Percentiles rank a stretch among this genome's conserved stretches.
Conservation (phyloP, 768 basidiomycete species). For the Kwoniella dejecticola region DNA sequence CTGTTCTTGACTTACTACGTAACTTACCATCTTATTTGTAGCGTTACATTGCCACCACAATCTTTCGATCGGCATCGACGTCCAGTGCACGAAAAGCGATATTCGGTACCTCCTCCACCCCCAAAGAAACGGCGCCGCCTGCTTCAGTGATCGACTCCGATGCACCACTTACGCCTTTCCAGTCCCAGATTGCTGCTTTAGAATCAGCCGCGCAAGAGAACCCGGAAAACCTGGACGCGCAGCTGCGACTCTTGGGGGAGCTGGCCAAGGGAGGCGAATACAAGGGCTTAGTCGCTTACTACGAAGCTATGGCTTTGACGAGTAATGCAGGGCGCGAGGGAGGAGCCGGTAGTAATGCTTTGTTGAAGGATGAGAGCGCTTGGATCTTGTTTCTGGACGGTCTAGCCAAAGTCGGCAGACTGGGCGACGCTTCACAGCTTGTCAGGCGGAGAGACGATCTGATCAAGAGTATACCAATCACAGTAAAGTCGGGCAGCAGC, state of each 20-base stretch:
- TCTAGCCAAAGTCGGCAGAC: conserved; percentile 30
- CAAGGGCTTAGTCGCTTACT: conserved; percentile 33
- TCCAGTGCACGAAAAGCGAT: too few relatives aligned
- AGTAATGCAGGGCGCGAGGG: neutral
- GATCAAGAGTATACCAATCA: too few relatives aligned
- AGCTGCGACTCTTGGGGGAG: conserved; percentile 43
- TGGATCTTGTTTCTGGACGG: conserved; percentile 32
- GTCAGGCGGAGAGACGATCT: conserved; percentile 65
- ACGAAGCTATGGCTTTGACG: conserved; percentile 46
- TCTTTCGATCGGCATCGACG: too few relatives aligned
- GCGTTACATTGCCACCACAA: too few relatives aligned
- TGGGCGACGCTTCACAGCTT: conserved; percentile 63
- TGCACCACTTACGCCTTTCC: conserved; percentile 37
- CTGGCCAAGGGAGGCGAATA: conserved; percentile 40
- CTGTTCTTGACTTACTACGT: too few relatives aligned
- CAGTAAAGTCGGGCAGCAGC: too few relatives aligned
- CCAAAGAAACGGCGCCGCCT: too few relatives aligned
- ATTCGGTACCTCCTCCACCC: too few relatives aligned
- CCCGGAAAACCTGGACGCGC: conserved; percentile 31
- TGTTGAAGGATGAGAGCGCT: conserved; percentile 31
- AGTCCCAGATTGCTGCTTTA: conserved; percentile 43
- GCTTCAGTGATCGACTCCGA: conserved; percentile 12
- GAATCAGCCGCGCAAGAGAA: conserved; percentile 42
- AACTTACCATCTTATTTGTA: too few relatives aligned
- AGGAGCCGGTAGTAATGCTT: conserved; percentile 15